These are phyloP conservation scores for Megacollybia marginata DNA, from an alignment of 768 basidiomycete species.

Conservation along the genomic window DNA sequence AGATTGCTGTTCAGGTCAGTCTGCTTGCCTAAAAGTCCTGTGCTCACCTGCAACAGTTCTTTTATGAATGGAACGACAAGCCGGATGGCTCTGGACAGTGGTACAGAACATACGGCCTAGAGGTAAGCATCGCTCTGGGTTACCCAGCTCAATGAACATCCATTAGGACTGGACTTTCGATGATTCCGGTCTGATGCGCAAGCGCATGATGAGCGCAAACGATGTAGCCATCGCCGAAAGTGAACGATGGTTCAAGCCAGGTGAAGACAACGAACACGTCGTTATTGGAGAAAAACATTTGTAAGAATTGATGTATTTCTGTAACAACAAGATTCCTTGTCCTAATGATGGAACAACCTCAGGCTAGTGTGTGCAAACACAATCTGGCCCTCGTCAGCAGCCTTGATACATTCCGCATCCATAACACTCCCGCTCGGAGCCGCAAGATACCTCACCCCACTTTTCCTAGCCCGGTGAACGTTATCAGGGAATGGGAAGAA, in stretches of 20 bases:
- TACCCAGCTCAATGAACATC: neutral
- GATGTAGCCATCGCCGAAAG: constrained; percentile 35
- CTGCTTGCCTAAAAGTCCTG: constrained; percentile 10
- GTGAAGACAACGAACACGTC: constrained; percentile 3
- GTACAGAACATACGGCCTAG: constrained; percentile 41
- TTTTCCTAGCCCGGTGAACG: constrained; percentile 86
- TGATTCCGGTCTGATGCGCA: constrained; percentile 41
- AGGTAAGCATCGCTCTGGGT: constrained; percentile 11
- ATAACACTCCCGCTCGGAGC: constrained; percentile 93
- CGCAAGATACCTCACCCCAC: constrained; percentile 88
- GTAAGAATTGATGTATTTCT: neutral
- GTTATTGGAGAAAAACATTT: constrained; percentile 6
- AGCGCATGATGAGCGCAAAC: constrained; percentile 46
- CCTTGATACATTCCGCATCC: constrained; percentile 95
- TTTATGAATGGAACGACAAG: constrained; percentile 40
- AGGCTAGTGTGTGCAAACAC: constrained; percentile 88
- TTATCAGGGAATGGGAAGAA: constrained; percentile 99
- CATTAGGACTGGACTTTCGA: constrained; percentile 49
- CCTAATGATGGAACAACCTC: constrained; percentile 78
- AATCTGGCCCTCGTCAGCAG: constrained; percentile 88
- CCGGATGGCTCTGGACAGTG: constrained; percentile 29
- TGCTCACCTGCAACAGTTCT: constrained; percentile 20
- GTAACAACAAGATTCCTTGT: neutral
- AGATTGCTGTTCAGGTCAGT: constrained; percentile 43
- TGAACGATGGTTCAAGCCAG: constrained; percentile 41